Conservation (phyloP, 1,139 yeast genomes). For the Hansenula lynferdii region DNA sequence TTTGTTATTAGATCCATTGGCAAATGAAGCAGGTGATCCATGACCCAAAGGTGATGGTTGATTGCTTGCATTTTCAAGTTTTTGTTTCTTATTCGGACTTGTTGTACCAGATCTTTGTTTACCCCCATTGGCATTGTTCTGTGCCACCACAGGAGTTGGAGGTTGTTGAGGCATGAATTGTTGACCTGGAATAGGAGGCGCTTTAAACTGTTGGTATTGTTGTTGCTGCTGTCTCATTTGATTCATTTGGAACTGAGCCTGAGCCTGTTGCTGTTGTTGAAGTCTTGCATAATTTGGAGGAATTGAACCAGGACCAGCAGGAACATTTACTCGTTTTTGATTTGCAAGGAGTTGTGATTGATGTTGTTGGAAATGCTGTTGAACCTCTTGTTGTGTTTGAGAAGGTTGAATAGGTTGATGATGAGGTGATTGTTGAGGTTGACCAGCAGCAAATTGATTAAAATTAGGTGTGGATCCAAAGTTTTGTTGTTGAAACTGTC, state of each 20-base stretch:
- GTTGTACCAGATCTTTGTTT: slow-evolving; percentile 3
- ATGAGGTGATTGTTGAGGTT: slow-evolving; percentile 12
- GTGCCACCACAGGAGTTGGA: slow-evolving; percentile 7
- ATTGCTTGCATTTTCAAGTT: slow-evolving; percentile 9
- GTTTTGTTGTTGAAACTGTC: background rate
- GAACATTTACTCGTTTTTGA: slow-evolving; percentile 17
- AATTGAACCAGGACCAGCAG: slow-evolving; percentile 23
- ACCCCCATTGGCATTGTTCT: slow-evolving; percentile 2
- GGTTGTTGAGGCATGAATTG: slow-evolving; percentile 3
- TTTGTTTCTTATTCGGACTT: slow-evolving; percentile 13
- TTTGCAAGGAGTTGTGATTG: slow-evolving; percentile 20
- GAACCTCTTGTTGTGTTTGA: slow-evolving; percentile 19
- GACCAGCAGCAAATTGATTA: slow-evolving; percentile 16
- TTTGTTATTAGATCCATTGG: slow-evolving; percentile 3
- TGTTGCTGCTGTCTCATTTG: slow-evolving; percentile 40
- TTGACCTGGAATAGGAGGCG: slow-evolving; percentile 4
- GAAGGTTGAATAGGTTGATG: slow-evolving; percentile 8
- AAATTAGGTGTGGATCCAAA: background rate
- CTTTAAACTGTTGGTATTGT: slow-evolving; percentile 9
- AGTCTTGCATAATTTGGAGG: slow-evolving; percentile 25
- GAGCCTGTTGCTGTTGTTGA: slow-evolving; percentile 48
- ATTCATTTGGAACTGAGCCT: slow-evolving; percentile 50
- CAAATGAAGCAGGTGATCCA: background rate
- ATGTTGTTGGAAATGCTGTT: slow-evolving; percentile 20
- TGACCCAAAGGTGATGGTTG: slow-evolving; percentile 8